phyloP scores from a whole-genome alignment of 805 yeast genomes.

The Candida multigemmis region DNA sequence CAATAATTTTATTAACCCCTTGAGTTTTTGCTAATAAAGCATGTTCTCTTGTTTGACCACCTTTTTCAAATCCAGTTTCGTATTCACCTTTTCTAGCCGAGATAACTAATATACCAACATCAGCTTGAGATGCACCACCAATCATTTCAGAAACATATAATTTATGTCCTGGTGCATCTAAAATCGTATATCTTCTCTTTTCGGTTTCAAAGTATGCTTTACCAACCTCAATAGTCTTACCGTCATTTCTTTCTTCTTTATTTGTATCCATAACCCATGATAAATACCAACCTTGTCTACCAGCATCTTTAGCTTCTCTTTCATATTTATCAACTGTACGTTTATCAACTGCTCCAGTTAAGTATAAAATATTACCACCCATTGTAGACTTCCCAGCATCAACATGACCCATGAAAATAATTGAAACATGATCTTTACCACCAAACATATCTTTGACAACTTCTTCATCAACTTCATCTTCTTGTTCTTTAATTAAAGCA shows the following conservation, averaged over 20 bases:
- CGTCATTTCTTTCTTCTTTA: slow-evolving; percentile 97
- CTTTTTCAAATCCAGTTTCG: slow-evolving; percentile 98
- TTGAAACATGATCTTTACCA: slow-evolving; percentile 93
- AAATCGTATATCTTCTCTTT: slow-evolving; percentile 92
- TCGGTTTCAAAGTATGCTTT: slow-evolving; percentile 97
- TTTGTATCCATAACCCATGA: slow-evolving; percentile 99
- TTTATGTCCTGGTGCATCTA: slow-evolving; percentile 99
- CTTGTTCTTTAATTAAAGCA: slow-evolving; percentile 58
- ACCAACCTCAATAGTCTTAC: slow-evolving; percentile 98
- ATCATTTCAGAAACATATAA: slow-evolving; percentile 98
- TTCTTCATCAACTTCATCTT: slow-evolving; percentile 76
- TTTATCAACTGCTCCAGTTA: slow-evolving; percentile 97
- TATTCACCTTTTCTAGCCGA: slow-evolving; percentile 99
- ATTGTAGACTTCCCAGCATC: slow-evolving; percentile 99
- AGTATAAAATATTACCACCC: slow-evolving; percentile 93
- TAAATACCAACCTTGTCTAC: slow-evolving; percentile 99
- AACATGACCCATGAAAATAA: slow-evolving; percentile 98
- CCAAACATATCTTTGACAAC: slow-evolving; percentile 90
- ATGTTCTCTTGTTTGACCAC: slow-evolving; percentile 98
- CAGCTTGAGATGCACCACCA: slow-evolving; percentile 99
- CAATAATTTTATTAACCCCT: slow-evolving; percentile 91
- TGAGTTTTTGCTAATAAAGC: slow-evolving; percentile 96
- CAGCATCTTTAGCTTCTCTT: slow-evolving; percentile 98
- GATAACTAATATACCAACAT: slow-evolving; percentile 93
- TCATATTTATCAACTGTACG: slow-evolving; percentile 97